Percentiles rank a stretch among this genome's conserved stretches.
Evolutionary conservation across 306 rosid species (phyloP).

Genomic region (Pterocarpus macrocarpus): DNA sequence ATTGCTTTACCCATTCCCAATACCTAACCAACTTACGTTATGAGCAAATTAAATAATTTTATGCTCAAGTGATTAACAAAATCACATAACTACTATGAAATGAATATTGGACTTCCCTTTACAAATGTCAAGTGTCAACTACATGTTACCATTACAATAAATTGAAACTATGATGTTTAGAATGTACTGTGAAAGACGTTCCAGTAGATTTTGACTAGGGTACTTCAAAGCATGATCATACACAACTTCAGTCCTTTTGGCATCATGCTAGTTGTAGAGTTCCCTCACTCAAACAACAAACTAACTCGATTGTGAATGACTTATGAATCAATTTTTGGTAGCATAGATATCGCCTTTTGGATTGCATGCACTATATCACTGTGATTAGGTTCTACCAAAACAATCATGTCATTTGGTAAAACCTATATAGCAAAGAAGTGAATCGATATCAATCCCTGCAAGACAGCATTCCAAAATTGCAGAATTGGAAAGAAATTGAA

Average conservation of each 20-base stretch:
- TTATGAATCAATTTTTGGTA: conserved; percentile 85
- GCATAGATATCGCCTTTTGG: conserved; percentile 70
- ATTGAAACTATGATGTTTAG: conserved; percentile 30
- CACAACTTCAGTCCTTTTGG: conserved; percentile 85
- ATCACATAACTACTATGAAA: neutral
- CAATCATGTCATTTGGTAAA: conserved; percentile 93
- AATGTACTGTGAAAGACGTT: conserved; percentile 76
- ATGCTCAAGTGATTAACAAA: conserved; percentile 19
- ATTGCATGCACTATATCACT: conserved; percentile 86
- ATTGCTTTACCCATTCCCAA: neutral
- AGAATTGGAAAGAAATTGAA: conserved; percentile 14
- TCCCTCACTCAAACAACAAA: conserved; percentile 55
- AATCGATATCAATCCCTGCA: conserved; percentile 30
- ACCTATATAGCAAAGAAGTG: conserved; percentile 67
- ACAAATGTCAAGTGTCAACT: conserved; percentile 36
- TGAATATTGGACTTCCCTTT: conserved; percentile 27
- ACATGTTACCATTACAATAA: conserved; percentile 21
- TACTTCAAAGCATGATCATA: conserved; percentile 82
- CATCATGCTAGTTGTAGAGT: conserved; percentile 93
- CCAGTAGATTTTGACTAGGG: conserved; percentile 72
- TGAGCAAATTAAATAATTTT: conserved; percentile 29
- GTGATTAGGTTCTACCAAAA: conserved; percentile 91
- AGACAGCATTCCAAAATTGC: conserved; percentile 18
- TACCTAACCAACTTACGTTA: conserved; percentile 13
- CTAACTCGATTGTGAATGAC: conserved; percentile 89